Evolutionary conservation across 768 basidiomycete genomes (phyloP), one percentile per base, ranked within the genome.

Genomic region (Podaxis carcinomalis): DNA sequence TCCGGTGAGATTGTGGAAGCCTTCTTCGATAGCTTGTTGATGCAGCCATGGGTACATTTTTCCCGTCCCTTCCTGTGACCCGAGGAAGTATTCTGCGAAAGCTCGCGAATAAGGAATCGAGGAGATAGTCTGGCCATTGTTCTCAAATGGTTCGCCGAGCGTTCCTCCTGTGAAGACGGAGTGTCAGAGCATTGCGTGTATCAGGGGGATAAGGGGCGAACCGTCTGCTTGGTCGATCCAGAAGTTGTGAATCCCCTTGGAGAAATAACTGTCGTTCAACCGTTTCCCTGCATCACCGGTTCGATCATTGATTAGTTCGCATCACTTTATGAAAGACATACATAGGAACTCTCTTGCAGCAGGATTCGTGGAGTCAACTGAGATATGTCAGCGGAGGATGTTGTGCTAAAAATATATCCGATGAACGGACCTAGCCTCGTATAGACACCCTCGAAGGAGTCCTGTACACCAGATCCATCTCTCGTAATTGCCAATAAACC

Each of bases 201-300:
- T 50, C 10, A 23, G 35, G 6, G 21, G 5, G 4, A 25, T 2
- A 49, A 14, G 37, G 28, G 28, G 49, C 67, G 21, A 49, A 72
- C 71, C 74, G 56, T 75, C 74, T n/a, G 70, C 74, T 64, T 74
- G 73, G 57, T 75, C 74, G 37, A 74, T 75, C 73, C 74, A 75
- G 54, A 74, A 74, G 62, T 74, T 74, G 54, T 73, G 73, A 28
- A 75, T 73, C 3, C 74, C 74, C 44, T 68, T 72, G 4, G 74
- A 75, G 60, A 71, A 74, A 32, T 75, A 75, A 56, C 73, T 74
- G 21, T 74, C 69, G 51, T 75, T 75, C 52, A 75, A 56, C 3
- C 70, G 68, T 62, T 64, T 72, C 74, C 74, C 74, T 75, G 13
- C n/a, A 49, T 27, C 11, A 49, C 21, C 11, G 3, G 27, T n/a